These are phyloP conservation scores for Curvularia eragrostidis DNA, from an alignment of 2,329 filamentous ascomycete species.

Conservation along the genomic window DNA sequence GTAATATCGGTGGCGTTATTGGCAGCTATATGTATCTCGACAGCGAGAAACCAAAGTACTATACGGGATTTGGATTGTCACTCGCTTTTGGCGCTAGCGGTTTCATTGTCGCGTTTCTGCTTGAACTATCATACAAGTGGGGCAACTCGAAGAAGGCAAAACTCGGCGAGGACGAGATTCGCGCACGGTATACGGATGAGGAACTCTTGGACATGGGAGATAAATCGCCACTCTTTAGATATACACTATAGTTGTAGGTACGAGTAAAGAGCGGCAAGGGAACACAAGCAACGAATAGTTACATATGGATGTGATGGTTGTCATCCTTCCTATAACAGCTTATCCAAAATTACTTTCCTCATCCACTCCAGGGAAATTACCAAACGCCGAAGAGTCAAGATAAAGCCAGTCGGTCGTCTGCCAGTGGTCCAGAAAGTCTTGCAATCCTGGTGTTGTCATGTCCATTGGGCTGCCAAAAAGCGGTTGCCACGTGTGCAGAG, in stretches of 20 bases:
- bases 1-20: constrained; percentile 41
- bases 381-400: constrained; percentile 43
- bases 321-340: background rate
- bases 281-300: background rate
- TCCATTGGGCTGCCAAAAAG: constrained; percentile 34
- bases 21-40: constrained; percentile 48
- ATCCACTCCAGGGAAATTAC: constrained; percentile 18
- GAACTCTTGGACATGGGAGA: constrained; percentile 51
- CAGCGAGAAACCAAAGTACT: constrained; percentile 46
- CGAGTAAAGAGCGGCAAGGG: background rate
- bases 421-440: constrained; percentile 40
- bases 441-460: constrained; percentile 17
- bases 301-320: background rate
- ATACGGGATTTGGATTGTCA: constrained; percentile 47
- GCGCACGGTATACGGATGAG: constrained; percentile 46
- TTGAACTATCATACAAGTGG: constrained; percentile 26
- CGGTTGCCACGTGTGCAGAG: constrained; percentile 25
- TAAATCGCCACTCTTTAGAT: constrained; percentile 51
- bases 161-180: constrained; percentile 46
- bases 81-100: constrained; percentile 18
- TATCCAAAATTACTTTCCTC: constrained; percentile 17
- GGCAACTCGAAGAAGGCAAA: constrained; percentile 37
- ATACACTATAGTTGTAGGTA: constrained; percentile 25
- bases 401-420: constrained; percentile 46
- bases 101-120: constrained; percentile 31